These are phyloP conservation scores for Symbiodinium pilosum DNA, from an alignment of 73 alveolate genomes.

Conservation along the genomic window DNA sequence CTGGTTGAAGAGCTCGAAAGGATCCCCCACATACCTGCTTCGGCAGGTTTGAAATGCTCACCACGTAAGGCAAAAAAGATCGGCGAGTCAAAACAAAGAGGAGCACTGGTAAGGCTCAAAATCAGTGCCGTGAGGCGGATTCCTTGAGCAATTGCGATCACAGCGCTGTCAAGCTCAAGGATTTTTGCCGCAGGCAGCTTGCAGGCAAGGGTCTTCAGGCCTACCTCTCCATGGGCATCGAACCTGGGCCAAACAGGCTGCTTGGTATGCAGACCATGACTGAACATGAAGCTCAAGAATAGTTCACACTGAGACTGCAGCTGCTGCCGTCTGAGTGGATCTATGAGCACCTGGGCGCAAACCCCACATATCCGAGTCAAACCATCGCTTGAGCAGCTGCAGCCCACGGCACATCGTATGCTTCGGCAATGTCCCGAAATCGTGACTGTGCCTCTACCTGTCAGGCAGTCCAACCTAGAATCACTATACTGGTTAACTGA, in stretches of 20 bases:
- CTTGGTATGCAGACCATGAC: neutral
- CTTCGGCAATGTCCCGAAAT: constrained; percentile 85
- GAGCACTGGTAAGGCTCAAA: constrained; percentile 76
- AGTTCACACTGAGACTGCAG: neutral
- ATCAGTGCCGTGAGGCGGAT: constrained; percentile 58
- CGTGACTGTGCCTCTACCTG: constrained; percentile 92
- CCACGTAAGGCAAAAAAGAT: neutral
- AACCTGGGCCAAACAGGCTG: neutral
- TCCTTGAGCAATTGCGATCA: neutral
- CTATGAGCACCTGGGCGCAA: constrained; percentile 70
- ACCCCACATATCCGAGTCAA: neutral
- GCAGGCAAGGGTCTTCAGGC: constrained; percentile 20
- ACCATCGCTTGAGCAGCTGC: neutral
- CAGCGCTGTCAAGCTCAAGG: neutral
- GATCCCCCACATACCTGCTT: constrained; percentile 83
- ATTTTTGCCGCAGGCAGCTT: too few relatives aligned
- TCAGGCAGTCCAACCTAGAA: too few relatives aligned
- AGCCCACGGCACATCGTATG: constrained; percentile 25
- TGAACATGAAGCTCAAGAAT: neutral
- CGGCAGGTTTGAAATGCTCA: neutral
- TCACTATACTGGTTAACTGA: too few relatives aligned
- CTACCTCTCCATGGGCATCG: constrained; percentile 93
- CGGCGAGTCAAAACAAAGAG: neutral
- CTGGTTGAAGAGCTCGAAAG: constrained; percentile 76
- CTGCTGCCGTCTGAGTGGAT: constrained; percentile 82